phyloP scores from a whole-genome alignment of 768 basidiomycete genomes.

The Lyophyllum semitale region DNA sequence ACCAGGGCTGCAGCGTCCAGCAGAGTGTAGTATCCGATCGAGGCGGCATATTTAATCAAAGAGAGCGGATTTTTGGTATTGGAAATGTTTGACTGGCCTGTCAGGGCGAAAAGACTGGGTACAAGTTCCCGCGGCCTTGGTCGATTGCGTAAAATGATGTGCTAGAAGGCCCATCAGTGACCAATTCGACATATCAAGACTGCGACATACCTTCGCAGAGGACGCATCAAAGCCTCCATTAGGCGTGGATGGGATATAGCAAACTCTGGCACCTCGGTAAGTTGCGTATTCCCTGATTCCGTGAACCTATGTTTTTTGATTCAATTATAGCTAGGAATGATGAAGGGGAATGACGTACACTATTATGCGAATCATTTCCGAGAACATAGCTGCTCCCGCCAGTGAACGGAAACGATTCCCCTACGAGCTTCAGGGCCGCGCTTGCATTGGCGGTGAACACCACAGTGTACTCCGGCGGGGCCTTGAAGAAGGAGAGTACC shows the following conservation, averaged over 20 bases:
- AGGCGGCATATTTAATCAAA: constrained; percentile 61
- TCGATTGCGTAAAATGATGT: constrained; percentile 51
- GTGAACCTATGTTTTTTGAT: constrained; percentile 44
- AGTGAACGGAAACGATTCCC: constrained; percentile 76
- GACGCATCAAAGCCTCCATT: constrained; percentile 65
- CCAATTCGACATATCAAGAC: constrained; percentile 18
- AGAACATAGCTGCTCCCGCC: constrained; percentile 64
- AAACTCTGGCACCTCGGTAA: constrained; percentile 53
- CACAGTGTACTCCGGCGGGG: constrained; percentile 75
- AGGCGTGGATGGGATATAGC: constrained; percentile 65
- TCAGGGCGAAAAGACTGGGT: constrained; percentile 71
- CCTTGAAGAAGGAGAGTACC: constrained; percentile 77
- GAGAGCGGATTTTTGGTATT: constrained; percentile 73
- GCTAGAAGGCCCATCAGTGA: constrained; percentile 38
- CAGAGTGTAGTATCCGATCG: constrained; percentile 73
- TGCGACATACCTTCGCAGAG: constrained; percentile 54
- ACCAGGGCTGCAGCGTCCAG: constrained; percentile 83
- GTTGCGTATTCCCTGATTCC: constrained; percentile 76
- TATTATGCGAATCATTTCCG: constrained; percentile 80
- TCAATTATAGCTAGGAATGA: neutral
- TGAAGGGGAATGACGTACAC: constrained; percentile 42
- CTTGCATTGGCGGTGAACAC: constrained; percentile 83
- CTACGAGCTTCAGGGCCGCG: constrained; percentile 78
- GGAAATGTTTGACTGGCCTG: constrained; percentile 82
- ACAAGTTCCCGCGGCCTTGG: constrained; percentile 44